A percentile compares a stretch with the other conserved stretches of the same genome.
Conservation (phyloP, 208 protist genomes). For the Wallacemonas sp. region DNA sequence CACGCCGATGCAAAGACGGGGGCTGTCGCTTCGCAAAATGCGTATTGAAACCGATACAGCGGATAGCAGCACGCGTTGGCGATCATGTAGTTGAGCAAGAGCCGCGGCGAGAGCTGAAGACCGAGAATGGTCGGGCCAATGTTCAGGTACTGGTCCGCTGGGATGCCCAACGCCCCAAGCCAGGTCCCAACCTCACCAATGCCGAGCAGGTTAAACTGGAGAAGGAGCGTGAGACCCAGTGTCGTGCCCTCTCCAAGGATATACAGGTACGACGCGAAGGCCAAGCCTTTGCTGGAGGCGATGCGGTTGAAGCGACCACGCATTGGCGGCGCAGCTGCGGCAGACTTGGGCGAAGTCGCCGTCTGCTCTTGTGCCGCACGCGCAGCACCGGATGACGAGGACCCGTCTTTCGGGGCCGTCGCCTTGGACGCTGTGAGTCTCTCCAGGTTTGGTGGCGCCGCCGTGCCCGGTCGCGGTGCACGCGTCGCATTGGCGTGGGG, state of each 20-base stretch:
- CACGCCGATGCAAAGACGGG: slow-evolving; percentile 17
- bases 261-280: slow-evolving; percentile 65
- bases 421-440: background rate
- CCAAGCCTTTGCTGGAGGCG: slow-evolving; percentile 39
- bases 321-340: slow-evolving; percentile 35
- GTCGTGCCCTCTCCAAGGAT: slow-evolving; percentile 69
- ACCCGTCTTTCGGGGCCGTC: background rate
- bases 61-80: slow-evolving; percentile 61
- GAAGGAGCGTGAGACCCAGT: slow-evolving; percentile 40
- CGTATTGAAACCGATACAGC: slow-evolving; percentile 44
- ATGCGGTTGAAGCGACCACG: slow-evolving; percentile 77
- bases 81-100: slow-evolving; percentile 72
- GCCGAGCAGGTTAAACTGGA: slow-evolving; percentile 58
- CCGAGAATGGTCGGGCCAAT: slow-evolving; percentile 44
- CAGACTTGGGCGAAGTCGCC: background rate
- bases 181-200: slow-evolving; percentile 57
- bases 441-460: background rate
- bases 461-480: background rate
- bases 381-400: background rate
- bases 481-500: background rate
- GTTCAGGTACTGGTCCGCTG: slow-evolving; percentile 39
- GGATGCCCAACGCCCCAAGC: slow-evolving; percentile 25
- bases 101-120: slow-evolving; percentile 48
- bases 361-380: background rate
- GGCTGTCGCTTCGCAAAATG: slow-evolving; percentile 47